Evolutionary conservation across 2,329 filamentous ascomycete genomes (phyloP).

Genomic region (Acarospora socialis): DNA sequence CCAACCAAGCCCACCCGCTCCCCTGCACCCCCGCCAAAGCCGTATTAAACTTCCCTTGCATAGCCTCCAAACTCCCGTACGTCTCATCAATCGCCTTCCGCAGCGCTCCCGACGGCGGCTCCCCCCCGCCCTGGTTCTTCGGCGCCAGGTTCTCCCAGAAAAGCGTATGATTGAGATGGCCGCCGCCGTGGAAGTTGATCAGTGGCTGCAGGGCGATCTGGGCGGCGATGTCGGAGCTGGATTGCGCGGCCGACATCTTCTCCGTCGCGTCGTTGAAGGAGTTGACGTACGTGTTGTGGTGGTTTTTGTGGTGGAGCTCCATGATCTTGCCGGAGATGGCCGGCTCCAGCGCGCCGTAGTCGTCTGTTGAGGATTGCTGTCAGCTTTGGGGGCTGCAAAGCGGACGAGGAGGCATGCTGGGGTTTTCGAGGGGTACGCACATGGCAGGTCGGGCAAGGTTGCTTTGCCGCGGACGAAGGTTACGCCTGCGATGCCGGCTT

Average conservation of each 20-base stretch:
- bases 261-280: conserved; percentile 70
- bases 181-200: conserved; percentile 80
- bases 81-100: conserved; percentile 43
- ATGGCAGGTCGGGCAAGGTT: conserved; percentile 77
- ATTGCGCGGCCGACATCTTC: conserved; percentile 51
- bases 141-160: conserved; percentile 80
- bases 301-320: conserved; percentile 89
- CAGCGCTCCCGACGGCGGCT: conserved; percentile 44
- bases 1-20: conserved; percentile 49
- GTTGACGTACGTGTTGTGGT: conserved; percentile 89
- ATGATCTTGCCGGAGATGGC: conserved; percentile 80
- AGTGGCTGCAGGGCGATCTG: conserved; percentile 54
- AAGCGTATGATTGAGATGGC: conserved; percentile 83
- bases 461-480: conserved; percentile 77
- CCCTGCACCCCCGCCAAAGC: conserved; percentile 52
- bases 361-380: conserved; percentile 44
- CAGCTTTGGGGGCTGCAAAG: neutral
- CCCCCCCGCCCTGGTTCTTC: conserved; percentile 46
- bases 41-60: conserved; percentile 50
- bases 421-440: conserved; percentile 33
- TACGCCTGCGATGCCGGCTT: conserved; percentile 53
- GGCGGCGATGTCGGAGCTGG: conserved; percentile 38
- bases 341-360: conserved; percentile 88
- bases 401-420: neutral
- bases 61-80: conserved; percentile 43